Evolutionary conservation across 768 basidiomycete species (phyloP), one percentile per base, ranked within the genome.

Genomic region (Sarcodon aspratus): DNA sequence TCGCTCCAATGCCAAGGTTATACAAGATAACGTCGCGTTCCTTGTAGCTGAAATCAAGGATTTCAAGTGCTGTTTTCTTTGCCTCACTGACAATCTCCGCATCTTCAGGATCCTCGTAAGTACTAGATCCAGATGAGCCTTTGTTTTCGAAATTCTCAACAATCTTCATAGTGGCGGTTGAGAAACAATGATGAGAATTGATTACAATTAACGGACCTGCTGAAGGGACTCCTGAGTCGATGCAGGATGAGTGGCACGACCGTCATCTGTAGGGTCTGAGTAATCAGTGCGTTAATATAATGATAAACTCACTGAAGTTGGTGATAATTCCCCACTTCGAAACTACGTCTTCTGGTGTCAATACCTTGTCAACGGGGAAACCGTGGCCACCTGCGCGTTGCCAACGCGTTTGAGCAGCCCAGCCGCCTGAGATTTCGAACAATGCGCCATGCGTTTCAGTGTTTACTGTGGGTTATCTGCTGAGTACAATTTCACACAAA

Each of bases 1-100:
- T 94, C 18, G 94, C 96, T 9, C 96, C 96, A 50, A 98, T 67
- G 35, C 95, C 94, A 34, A 98, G 72, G 66, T 97, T 97, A 70
- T 98, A 99, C 9, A 98, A 70, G 54, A 96, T 85, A 35, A 97
- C 79, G 60, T 98, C 93, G 31, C 87, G 76, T 70, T 96, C 92
- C 7, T 82, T 80, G 65, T 87, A 99, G 17, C 63, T 71, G 66
- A 78, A 94, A 37, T 79, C 76, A 37, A 73, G 68, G 6, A 78
- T 70, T 6, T 80, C 73, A 0, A 69, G 59, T 1, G 70, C 60
- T 15, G 65, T 64, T 60, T 74, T 76, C 74, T 98, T 97, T 27
- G 87, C 92, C 36, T 90, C 78, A 5, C 69, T 78, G 48, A 98
- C 89, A 48, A 91, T 66, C 43, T 81, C 71, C 1, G 91, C 77